Base-by-base conservation (phyloP, 768 basidiomycete species). In the Multifurca ochricompacta region DNA sequence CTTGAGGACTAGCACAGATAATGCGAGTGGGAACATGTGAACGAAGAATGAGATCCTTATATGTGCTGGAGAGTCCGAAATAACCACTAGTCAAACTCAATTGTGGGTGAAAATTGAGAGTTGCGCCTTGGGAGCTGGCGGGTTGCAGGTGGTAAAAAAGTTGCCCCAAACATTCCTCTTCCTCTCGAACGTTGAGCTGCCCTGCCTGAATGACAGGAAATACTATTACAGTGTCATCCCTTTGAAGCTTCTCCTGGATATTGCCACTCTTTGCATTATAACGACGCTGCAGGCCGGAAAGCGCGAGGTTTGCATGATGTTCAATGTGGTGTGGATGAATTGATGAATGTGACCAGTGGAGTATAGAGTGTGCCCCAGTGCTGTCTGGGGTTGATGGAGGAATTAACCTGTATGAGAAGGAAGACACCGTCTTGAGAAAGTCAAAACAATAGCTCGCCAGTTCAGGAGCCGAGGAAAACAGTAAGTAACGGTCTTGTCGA, bases 1-100 rank as follows among this genome's bases (percentile, higher is more conserved):
- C 94, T 74, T 87, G 81, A 2, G 96, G 96, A 56, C 85, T 81
- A 2, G 96, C 87, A 21, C 84, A 87, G 4, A 97, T 78, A 54
- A 99, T 83, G 28, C 84, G 70, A 48, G 85, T 85, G 35, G 78
- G 73, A 25, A 80, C 68, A 27, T 75, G 74, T 1, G 79, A 76
- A 10, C 75, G 66, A 23, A 96, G 74, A 11, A 89, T 73, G 34
- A 84, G 72, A 27, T 81, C 72, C 64, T 90, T 89, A 66, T 98
- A 98, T 11, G 77, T 79, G 54, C 76, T 72, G 65, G 87, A 88
- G 30, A 98, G 72, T 6, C 88, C 88, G 66, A 99, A 98, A 70
- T 99, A 99, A 10, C 96, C 96, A 63, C 86, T 93, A 6, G 96
- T 99, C 65, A 97, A 71, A 66, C 96, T 89, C 27, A 85, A 68